phyloP scores from a whole-genome alignment of 2,329 filamentous ascomycete species.

The Diplodia mutila region DNA sequence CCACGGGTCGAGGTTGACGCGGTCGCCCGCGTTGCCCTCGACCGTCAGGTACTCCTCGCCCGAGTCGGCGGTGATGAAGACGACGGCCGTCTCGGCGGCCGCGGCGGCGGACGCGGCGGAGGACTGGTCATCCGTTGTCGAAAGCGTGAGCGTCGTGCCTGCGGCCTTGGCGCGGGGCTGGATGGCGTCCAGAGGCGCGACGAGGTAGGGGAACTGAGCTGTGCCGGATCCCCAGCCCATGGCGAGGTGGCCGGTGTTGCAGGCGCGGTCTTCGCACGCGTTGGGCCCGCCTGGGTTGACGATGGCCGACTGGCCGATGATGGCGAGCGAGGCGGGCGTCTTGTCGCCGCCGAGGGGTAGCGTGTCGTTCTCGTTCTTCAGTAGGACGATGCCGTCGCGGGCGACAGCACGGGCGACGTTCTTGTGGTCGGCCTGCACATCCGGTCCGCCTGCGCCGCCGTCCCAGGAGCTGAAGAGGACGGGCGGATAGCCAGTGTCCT shows the following conservation, averaged over 20 bases:
- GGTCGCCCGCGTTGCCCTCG: conserved; percentile 51
- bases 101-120: conserved; percentile 44
- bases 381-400: conserved; percentile 52
- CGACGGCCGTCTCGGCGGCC: conserved; percentile 45
- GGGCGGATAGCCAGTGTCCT: conserved; percentile 50
- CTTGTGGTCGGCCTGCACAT: conserved; percentile 48
- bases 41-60: conserved; percentile 57
- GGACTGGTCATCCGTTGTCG: conserved; percentile 44
- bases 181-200: conserved; percentile 50
- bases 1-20: conserved; percentile 54
- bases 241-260: conserved; percentile 64
- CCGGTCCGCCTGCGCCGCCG: conserved; percentile 37
- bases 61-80: conserved; percentile 54
- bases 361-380: conserved; percentile 67
- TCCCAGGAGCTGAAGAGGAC: conserved; percentile 48
- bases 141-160: conserved; percentile 44
- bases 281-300: conserved; percentile 77
- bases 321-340: conserved; percentile 60
- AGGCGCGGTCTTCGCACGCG: conserved; percentile 71
- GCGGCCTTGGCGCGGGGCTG: conserved; percentile 42
- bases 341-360: conserved; percentile 65
- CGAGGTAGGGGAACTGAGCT: conserved; percentile 50
- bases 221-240: conserved; percentile 71
- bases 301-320: conserved; percentile 79
- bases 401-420: conserved; percentile 48